Percentiles rank a stretch among this genome's conserved stretches.
Evolutionary conservation across 371 early-diverging fungal species (phyloP).

Genomic region (Circinella minor): DNA sequence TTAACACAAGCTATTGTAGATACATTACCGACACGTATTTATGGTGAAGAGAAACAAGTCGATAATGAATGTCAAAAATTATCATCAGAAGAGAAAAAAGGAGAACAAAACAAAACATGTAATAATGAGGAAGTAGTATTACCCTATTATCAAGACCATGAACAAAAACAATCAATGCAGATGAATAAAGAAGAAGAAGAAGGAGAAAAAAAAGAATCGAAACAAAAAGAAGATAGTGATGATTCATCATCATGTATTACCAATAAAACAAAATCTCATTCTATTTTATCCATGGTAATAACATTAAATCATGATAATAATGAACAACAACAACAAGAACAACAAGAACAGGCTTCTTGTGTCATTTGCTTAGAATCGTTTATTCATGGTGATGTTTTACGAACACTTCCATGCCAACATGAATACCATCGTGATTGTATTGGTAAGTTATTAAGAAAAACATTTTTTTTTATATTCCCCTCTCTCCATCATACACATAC

Average conservation of each 20-base stretch:
- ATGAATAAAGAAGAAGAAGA: neutral
- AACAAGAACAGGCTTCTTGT: slow-evolving; percentile 30
- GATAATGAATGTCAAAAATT: neutral
- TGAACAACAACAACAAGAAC: too few relatives aligned
- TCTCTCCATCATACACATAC: too few relatives aligned
- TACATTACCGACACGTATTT: slow-evolving; percentile 24
- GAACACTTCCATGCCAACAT: slow-evolving; percentile 44
- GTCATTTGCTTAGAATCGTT: slow-evolving; percentile 51
- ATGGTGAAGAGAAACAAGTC: neutral
- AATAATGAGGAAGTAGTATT: neutral
- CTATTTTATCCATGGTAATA: too few relatives aligned
- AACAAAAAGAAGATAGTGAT: neutral
- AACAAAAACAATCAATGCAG: neutral
- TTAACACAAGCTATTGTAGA: slow-evolving; percentile 16
- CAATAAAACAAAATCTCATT: too few relatives aligned
- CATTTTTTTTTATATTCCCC: neutral
- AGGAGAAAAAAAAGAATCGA: too few relatives aligned
- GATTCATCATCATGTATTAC: too few relatives aligned
- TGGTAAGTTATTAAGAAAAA: slow-evolving; percentile 27
- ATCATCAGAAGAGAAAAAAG: too few relatives aligned
- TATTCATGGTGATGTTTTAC: slow-evolving; percentile 24
- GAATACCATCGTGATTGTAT: slow-evolving; percentile 49
- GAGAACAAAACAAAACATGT: neutral
- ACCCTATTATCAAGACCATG: too few relatives aligned
- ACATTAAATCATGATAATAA: too few relatives aligned